Conservation (phyloP, 1,284 basidiomycete species). For the Fomitiporia mediterranea region DNA sequence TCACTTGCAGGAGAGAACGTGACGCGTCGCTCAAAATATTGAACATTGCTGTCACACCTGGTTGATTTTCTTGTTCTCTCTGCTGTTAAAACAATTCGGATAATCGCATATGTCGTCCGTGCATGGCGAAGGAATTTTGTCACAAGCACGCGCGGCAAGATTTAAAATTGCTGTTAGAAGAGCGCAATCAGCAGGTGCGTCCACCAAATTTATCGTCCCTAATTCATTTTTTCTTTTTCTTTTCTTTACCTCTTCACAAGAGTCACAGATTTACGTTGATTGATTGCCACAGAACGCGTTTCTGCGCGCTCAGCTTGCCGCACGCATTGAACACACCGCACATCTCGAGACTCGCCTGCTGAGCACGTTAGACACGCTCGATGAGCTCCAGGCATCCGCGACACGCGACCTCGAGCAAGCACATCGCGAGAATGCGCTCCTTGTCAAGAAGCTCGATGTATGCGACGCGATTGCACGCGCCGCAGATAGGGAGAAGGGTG, state of each 20-base stretch:
- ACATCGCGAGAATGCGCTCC: slow-evolving; percentile 31
- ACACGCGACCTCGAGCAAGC: slow-evolving; percentile 39
- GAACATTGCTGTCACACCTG: background rate
- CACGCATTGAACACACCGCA: slow-evolving; percentile 39
- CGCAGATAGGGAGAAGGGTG: slow-evolving; percentile 47
- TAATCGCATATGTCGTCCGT: slow-evolving; percentile 3
- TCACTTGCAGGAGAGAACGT: background rate
- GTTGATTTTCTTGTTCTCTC: background rate
- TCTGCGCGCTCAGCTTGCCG: slow-evolving; percentile 37
- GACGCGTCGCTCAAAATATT: background rate
- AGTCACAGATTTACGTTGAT: background rate
- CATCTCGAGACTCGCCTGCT: slow-evolving; percentile 46
- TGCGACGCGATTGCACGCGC: slow-evolving; percentile 32
- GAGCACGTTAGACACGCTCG: slow-evolving; percentile 48
- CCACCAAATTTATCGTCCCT: no score
- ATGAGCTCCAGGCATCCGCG: slow-evolving; percentile 39
- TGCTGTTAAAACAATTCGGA: background rate
- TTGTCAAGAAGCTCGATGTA: slow-evolving; percentile 37
- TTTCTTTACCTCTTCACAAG: background rate
- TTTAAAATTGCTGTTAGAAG: slow-evolving; percentile 3
- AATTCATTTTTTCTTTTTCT: background rate
- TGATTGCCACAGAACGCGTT: slow-evolving; percentile 29
- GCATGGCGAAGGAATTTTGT: slow-evolving; percentile 9
- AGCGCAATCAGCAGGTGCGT: slow-evolving; percentile 16
- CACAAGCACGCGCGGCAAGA: slow-evolving; percentile 6